Conservation (phyloP, 208 protist species). For the Acanthamoeba lenticulata region DNA sequence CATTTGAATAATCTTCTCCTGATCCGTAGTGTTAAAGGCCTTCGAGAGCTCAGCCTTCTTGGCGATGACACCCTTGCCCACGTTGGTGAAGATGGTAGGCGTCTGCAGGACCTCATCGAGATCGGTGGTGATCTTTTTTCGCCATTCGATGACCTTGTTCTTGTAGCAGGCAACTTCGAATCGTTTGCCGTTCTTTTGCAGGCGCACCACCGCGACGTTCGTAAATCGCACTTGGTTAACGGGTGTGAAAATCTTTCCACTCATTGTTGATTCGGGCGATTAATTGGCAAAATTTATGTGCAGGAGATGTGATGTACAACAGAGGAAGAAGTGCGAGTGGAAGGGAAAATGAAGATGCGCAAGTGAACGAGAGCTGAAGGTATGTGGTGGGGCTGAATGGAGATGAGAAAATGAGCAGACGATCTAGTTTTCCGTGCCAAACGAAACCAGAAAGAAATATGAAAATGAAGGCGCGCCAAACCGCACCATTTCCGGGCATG, state of each 20-base stretch:
- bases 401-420: not conserved
- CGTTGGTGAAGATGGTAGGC: conserved; percentile 90
- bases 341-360: not conserved
- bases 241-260: conserved; percentile 83
- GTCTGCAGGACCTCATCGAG: conserved; percentile 93
- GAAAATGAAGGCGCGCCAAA: too few species aligned
- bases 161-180: conserved; percentile 94
- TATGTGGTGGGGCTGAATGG: not conserved
- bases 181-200: conserved; percentile 86
- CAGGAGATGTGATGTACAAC: not conserved
- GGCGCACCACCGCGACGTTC: conserved; percentile 91
- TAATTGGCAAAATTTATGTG: not conserved
- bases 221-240: conserved; percentile 90
- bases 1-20: conserved; percentile 69
- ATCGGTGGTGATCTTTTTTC: conserved; percentile 87
- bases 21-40: conserved; percentile 85
- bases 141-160: conserved; percentile 91
- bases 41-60: conserved; percentile 88
- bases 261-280: not conserved
- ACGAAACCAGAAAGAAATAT: conserved; percentile 12
- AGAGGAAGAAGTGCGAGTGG: not conserved
- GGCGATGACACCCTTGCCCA: conserved; percentile 90
- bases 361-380: not conserved
- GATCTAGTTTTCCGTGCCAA: not conserved
- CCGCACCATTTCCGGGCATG: not conserved